Conservation (phyloP, 805 yeast species). For the Schwanniomyces polymorphus region DNA sequence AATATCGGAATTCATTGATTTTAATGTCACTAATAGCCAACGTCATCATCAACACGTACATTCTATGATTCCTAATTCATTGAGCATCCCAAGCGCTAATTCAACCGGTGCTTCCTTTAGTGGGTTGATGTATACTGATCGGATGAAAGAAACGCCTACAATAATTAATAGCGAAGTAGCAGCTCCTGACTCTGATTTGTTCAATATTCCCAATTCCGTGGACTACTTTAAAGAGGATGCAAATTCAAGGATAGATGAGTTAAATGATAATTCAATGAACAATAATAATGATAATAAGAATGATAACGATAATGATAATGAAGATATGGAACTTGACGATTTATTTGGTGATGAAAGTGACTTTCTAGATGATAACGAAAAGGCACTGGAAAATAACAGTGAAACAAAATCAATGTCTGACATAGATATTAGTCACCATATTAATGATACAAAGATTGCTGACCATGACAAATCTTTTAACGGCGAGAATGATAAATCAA, state of each 20-base stretch:
- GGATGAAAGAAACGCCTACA: slow-evolving; percentile 13
- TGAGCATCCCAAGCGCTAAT: slow-evolving; percentile 17
- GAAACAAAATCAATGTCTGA: slow-evolving; percentile 4
- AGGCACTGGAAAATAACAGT: slow-evolving; percentile 2
- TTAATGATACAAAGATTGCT: neutral
- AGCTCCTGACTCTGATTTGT: slow-evolving; percentile 11
- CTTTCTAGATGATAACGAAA: slow-evolving; percentile 4
- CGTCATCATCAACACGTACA: slow-evolving; percentile 1
- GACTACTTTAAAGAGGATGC: slow-evolving; percentile 10
- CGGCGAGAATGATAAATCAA: neutral
- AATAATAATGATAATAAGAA: neutral
- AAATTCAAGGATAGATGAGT: neutral
- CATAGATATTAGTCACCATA: neutral
- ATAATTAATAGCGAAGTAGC: slow-evolving; percentile 13
- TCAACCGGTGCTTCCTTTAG: slow-evolving; percentile 20
- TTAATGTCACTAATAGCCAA: slow-evolving; percentile 21
- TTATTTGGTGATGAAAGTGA: slow-evolving; percentile 36
- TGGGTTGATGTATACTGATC: slow-evolving; percentile 12
- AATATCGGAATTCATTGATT: slow-evolving; percentile 36
- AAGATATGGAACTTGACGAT: slow-evolving; percentile 26
- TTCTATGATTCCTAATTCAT: slow-evolving; percentile 4
- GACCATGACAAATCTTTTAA: neutral
- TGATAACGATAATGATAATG: slow-evolving; percentile 10
- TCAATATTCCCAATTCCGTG: slow-evolving; percentile 9
- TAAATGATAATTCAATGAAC: neutral